phyloP scores from a whole-genome alignment of 164 flowering plant genomes.

The Chimonanthus praecox region DNA sequence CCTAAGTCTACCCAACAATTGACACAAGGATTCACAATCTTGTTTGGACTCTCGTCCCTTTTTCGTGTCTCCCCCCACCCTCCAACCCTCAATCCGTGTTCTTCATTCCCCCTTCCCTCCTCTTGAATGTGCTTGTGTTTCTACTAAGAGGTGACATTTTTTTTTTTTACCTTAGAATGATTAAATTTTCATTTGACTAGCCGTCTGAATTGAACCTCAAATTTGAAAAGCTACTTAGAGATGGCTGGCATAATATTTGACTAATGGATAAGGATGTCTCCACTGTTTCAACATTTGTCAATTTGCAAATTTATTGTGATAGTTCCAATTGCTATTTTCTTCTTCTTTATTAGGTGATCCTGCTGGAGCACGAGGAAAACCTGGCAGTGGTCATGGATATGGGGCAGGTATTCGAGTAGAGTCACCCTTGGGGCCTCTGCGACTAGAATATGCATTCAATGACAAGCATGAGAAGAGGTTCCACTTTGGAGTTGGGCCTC shows the following conservation, averaged over 20 bases:
- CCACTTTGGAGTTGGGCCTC: slow-evolving; percentile 88
- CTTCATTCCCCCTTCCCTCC: too few species aligned
- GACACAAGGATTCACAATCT: neutral
- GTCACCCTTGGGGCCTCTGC: slow-evolving; percentile 84
- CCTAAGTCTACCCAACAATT: neutral
- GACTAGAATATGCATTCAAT: slow-evolving; percentile 89
- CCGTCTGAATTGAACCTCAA: neutral
- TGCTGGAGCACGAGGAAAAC: slow-evolving; percentile 89
- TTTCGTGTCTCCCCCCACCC: neutral
- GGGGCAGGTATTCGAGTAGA: slow-evolving; percentile 85
- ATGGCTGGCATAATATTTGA: neutral
- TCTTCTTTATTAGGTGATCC: slow-evolving; percentile 71
- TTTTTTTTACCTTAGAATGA: neutral
- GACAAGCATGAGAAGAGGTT: slow-evolving; percentile 62
- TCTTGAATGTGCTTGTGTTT: too few species aligned
- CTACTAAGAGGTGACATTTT: neutral
- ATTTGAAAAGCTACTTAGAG: neutral
- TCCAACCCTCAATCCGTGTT: neutral
- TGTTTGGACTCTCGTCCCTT: neutral
- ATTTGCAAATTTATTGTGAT: neutral
- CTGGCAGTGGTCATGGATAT: slow-evolving; percentile 93
- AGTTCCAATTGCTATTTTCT: neutral
- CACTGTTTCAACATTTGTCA: neutral
- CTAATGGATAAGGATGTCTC: neutral
- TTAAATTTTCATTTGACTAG: neutral